Base-by-base conservation (phyloP, 257 asterid species). In the Penstemon eatonii region DNA sequence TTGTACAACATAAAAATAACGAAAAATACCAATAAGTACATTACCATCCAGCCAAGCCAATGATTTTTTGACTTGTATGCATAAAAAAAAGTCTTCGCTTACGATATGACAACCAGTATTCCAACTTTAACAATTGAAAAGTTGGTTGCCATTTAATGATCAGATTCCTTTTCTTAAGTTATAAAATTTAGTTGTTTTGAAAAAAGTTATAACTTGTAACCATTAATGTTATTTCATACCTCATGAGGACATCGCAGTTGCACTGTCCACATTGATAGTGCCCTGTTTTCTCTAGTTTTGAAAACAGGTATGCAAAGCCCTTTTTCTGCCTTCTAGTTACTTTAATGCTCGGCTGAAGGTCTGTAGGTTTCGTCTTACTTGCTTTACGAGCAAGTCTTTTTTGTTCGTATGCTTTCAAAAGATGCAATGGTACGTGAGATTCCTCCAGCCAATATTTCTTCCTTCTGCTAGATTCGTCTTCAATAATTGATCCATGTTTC, bases 361-460 rank as follows among this genome's bases (percentile, higher is more conserved):
- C 81, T 72, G 55, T 84, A 57, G 81, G 58, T 65, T 51, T 77
- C 66, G 71, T 49, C 82, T 77, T 75, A 70, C 75, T 87, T 72
- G 92, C 81, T 82, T 79, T 92, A 66, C 98, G 95, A 73, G 95
- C 84, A 73, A 90, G 84, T 73, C 85, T 81, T 81, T 81, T 92
- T 86, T 85, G 96, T 73, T 92, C 98, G 66, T 84, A 92, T 57
- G 68, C 57, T 84, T 92, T 92, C 83, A 92, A 74, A 73, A 92
- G 91, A 85, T 84, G 82, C 82, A 92, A 84, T 47, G 98, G 98
- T 67, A 90, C 83, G 77, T 89, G 76, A 72, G 85, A 68, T 65
- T 88, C 98, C 80, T 90, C 98, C 80, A 92, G 85, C 98, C 98
- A 92, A 77, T 84, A 92, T 76, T 81, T 90, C 80, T 88, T 92